Evolutionary conservation across 352 stramenopile genomes (phyloP).

Genomic region (Phytophthora citrophthora): DNA sequence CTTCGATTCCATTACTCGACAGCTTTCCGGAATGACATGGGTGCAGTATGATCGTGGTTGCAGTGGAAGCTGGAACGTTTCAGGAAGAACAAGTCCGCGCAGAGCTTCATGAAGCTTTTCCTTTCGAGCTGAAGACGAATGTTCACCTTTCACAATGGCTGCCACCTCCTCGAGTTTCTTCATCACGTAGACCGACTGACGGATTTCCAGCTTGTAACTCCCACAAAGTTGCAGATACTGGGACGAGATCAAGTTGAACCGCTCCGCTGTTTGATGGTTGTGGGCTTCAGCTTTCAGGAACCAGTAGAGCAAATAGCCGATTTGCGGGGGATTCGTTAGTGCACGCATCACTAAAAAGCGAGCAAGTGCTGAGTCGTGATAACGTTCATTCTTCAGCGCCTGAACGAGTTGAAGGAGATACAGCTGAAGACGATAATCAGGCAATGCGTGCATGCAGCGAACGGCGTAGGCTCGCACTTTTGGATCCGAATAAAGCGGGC

Average conservation of each 20-base stretch:
- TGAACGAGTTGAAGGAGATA: conserved; percentile 90
- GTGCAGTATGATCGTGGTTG: conserved; percentile 86
- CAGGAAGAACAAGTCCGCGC: conserved; percentile 56
- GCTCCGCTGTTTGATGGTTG: conserved; percentile 59
- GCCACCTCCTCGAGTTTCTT: conserved; percentile 89
- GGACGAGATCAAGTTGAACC: conserved; percentile 70
- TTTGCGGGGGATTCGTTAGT: conserved; percentile 75
- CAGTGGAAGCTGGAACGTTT: conserved; percentile 91
- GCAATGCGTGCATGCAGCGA: conserved; percentile 85
- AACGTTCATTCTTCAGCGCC: conserved; percentile 84
- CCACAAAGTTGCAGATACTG: conserved; percentile 92
- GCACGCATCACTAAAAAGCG: conserved; percentile 80
- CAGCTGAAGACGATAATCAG: conserved; percentile 87
- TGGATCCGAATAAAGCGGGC: conserved; percentile 85
- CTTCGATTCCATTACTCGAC: conserved; percentile 94
- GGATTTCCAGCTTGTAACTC: conserved; percentile 87
- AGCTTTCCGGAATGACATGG: conserved; percentile 78
- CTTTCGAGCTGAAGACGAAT: conserved; percentile 40
- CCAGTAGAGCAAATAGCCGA: conserved; percentile 88
- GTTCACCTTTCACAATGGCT: conserved; percentile 61
- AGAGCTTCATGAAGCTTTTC: conserved; percentile 72
- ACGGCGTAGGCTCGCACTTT: conserved; percentile 94
- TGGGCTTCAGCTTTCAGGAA: conserved; percentile 80
- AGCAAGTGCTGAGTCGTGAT: conserved; percentile 82
- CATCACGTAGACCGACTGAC: conserved; percentile 93